These are phyloP conservation scores for Ceratocystiopsis brevicomis DNA, from an alignment of 2,329 filamentous ascomycete genomes.

Conservation along the genomic window DNA sequence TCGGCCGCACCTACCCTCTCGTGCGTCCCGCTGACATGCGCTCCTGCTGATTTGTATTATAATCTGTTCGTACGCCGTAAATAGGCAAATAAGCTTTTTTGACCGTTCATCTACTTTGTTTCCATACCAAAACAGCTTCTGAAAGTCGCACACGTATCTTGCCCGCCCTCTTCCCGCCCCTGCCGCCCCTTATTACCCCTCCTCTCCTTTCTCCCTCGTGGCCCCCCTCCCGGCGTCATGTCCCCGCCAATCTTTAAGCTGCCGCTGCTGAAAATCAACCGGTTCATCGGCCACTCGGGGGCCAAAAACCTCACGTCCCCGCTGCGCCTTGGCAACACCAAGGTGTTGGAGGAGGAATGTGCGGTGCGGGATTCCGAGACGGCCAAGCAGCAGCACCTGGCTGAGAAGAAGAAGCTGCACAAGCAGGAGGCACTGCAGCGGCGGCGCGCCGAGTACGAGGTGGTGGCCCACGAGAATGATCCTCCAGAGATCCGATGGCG, in stretches of 20 bases:
- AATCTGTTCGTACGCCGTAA: too few species aligned
- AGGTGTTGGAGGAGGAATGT: slow-evolving; percentile 14
- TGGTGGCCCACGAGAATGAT: slow-evolving; percentile 13
- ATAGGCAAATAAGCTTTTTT: too few species aligned
- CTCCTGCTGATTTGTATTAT: too few species aligned
- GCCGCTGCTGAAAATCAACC: slow-evolving; percentile 20
- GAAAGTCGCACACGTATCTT: too few species aligned
- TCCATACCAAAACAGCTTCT: too few species aligned
- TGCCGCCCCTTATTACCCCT: too few species aligned
- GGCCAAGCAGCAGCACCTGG: slow-evolving; percentile 16
- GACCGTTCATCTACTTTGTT: too few species aligned
- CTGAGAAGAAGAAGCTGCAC: slow-evolving; percentile 16
- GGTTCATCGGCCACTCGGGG: slow-evolving; percentile 18
- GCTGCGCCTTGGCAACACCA: slow-evolving; percentile 18
- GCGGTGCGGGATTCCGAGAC: slow-evolving; percentile 10
- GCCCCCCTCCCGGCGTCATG: too few species aligned
- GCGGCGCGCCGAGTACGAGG: slow-evolving; percentile 18
- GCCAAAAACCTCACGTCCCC: slow-evolving; percentile 22
- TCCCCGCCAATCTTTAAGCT: slow-evolving; percentile 13
- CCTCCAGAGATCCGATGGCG: slow-evolving; percentile 13
- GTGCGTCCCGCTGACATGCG: too few species aligned
- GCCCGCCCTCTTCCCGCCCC: too few species aligned
- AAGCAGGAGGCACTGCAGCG: slow-evolving; percentile 14
- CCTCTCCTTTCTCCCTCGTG: too few species aligned
- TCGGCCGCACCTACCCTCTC: too few species aligned